Evolutionary conservation across 2,329 filamentous ascomycete species (phyloP), one percentile per base, ranked within the genome.

Genomic region (Davidsoniella neocaledoniae): DNA sequence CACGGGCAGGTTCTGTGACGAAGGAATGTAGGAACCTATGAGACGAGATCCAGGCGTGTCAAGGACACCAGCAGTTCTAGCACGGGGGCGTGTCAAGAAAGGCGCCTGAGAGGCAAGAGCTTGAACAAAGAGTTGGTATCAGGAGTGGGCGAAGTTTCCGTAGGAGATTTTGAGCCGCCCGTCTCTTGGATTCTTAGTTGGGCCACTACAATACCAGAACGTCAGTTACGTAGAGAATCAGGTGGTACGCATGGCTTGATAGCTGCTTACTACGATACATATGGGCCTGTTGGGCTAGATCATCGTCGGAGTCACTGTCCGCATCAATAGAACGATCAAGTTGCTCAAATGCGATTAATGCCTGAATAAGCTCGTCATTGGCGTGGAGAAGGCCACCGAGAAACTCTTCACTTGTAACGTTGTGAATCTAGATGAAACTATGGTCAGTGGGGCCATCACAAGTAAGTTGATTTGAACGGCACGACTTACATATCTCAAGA

Each of bases 341-440:
- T 57, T 95, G 85, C 64, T 96, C 90, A 60, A 87, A 98, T 0
- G 87, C 84, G 77, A 94, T 94, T 51, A 98, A 72, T 1, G 88
- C 86, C 54, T 82, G 82, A 39, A 96, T 85, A n/a, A 98, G 79
- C 64, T 94, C 85, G 58, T 98, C 91, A 59, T 98, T 96, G 55
- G 90, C 88, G 59, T 91, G 86, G 16, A 98, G 79, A 4, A 98
- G 72, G 54, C 86, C 81, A 40, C 90, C 91, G 7, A 98, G 79
- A 72, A 84, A 95, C 59, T 96, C 81, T 60, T 96, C 90, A 7
- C 79, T 81, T 61, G 94, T 86, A 10, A 96, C 83, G 46, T 87
- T 75, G 60, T 96, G 86, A 55, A 96, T 94, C 77, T 81, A 50
- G 39, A 23, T n/a, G 39, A 8, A n/a, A 10, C 2, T 33, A 33